phyloP scores from a whole-genome alignment of 148 eudicot genomes.

The Beta vulgaris region DNA sequence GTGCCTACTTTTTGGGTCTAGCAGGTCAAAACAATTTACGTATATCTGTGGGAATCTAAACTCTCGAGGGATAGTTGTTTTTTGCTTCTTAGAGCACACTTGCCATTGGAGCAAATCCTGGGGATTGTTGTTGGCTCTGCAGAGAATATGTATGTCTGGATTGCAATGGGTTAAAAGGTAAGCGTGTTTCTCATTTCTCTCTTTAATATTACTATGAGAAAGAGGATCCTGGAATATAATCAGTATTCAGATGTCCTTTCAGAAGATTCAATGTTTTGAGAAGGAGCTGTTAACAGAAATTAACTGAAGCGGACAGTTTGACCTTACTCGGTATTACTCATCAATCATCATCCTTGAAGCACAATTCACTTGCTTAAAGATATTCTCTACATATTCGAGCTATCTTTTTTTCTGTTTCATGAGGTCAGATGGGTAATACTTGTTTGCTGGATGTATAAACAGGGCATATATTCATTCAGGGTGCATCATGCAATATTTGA shows the following conservation, averaged over 20 bases:
- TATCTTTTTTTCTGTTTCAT: neutral
- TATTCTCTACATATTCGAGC: neutral
- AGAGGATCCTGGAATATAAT: neutral
- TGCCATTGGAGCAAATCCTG: neutral
- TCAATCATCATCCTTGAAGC: neutral
- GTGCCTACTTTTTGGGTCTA: no score
- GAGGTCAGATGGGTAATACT: neutral
- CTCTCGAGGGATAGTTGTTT: neutral
- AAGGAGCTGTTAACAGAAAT: neutral
- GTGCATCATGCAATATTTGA: neutral
- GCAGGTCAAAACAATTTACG: neutral
- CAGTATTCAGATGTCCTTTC: neutral
- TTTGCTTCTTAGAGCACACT: neutral
- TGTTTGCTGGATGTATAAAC: neutral
- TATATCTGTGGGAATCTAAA: neutral
- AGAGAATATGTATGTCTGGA: neutral
- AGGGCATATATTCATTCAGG: neutral
- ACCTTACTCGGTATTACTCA: constrained; percentile 1
- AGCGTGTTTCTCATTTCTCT: neutral
- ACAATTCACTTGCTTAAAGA: neutral
- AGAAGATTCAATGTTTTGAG: neutral
- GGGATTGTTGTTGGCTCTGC: neutral
- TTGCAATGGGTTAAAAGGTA: neutral
- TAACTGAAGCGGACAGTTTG: neutral
- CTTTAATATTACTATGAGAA: neutral